Conservation (phyloP, 768 basidiomycete genomes). For the Holtermannia corniformis region DNA sequence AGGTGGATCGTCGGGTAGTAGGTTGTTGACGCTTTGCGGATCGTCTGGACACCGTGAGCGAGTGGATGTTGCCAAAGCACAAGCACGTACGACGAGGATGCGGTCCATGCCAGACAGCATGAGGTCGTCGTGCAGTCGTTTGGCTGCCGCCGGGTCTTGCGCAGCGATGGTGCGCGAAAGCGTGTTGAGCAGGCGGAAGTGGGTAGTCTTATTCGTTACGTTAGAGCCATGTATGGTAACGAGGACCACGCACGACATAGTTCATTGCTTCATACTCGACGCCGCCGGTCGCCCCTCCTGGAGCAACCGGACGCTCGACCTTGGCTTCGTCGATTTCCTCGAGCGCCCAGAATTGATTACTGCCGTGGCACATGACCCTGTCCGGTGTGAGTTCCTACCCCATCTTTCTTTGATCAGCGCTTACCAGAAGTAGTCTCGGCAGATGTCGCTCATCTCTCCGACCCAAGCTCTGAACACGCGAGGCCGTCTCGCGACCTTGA, state of each 20-base stretch:
- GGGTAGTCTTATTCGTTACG: constrained; percentile 56
- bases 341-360: constrained; percentile 82
- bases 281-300: constrained; percentile 96
- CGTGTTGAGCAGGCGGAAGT: constrained; percentile 76
- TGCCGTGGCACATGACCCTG: constrained; percentile 69
- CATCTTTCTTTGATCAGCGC: background rate
- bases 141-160: constrained; percentile 53
- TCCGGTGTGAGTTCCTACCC: constrained; percentile 3
- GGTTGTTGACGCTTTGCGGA: constrained; percentile 85
- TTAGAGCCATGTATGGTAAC: no score
- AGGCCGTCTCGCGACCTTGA: constrained; percentile 38
- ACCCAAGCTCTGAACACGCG: constrained; percentile 73
- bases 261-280: constrained; percentile 97
- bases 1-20: constrained; percentile 94
- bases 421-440: constrained; percentile 57
- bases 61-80: background rate
- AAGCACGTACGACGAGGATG: constrained; percentile 62
- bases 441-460: constrained; percentile 75
- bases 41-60: constrained; percentile 58
- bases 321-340: constrained; percentile 69
- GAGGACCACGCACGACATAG: constrained; percentile 61
- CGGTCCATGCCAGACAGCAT: constrained; percentile 87
- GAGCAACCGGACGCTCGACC: constrained; percentile 70
- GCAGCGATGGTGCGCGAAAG: constrained; percentile 59
- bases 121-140: constrained; percentile 73